phyloP scores from a whole-genome alignment of 345 rosid species.

The Salix exigua region DNA sequence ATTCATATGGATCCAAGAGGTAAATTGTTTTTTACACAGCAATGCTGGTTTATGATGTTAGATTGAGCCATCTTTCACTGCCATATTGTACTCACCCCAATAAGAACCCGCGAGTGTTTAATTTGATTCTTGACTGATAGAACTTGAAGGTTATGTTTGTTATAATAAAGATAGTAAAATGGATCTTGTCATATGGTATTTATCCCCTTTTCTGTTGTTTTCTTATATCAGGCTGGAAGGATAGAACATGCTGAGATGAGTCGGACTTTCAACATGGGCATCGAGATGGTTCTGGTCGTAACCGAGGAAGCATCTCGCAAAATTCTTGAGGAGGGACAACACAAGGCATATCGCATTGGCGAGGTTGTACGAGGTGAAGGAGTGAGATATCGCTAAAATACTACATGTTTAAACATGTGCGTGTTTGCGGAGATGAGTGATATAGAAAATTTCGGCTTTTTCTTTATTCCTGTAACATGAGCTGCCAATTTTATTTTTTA shows the following conservation, averaged over 20 bases:
- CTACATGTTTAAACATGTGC: not conserved
- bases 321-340: constrained; percentile 45
- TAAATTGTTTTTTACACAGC: constrained; percentile 18
- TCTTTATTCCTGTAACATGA: not conserved
- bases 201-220: not conserved
- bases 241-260: constrained; percentile 86
- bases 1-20: constrained; percentile 94
- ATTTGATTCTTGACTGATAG: not conserved
- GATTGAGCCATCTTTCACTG: not conserved
- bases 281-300: constrained; percentile 81
- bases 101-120: not conserved
- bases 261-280: constrained; percentile 87
- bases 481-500: too few species aligned
- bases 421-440: not conserved
- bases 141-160: too few species aligned
- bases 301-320: constrained; percentile 54
- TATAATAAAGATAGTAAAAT: not conserved
- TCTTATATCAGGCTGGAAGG: constrained; percentile 50
- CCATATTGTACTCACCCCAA: not conserved
- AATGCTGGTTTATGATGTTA: not conserved
- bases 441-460: not conserved
- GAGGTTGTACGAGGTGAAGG: constrained; percentile 68
- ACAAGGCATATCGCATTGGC: constrained; percentile 57
- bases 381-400: constrained; percentile 48
- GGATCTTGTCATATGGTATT: not conserved